Evolutionary conservation across 768 basidiomycete species (phyloP).

Genomic region (Xerocomus spinulosus): DNA sequence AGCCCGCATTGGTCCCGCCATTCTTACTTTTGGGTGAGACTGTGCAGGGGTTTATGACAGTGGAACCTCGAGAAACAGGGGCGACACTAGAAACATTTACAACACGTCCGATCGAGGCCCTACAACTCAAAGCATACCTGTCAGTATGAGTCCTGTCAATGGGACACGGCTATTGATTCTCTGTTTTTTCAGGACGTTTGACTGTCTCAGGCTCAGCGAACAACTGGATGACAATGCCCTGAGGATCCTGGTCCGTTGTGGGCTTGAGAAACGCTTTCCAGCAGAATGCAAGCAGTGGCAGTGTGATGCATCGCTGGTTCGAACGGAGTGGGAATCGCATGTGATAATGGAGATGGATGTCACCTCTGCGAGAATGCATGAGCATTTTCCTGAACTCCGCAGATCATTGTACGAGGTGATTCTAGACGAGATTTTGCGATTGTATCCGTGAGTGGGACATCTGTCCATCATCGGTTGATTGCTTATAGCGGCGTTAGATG

Average conservation of each 20-base stretch:
- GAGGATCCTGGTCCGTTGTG: conserved; percentile 24
- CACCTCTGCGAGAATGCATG: background rate
- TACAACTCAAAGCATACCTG: conserved; percentile 21
- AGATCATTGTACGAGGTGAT: conserved; percentile 23
- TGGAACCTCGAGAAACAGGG: conserved; percentile 16
- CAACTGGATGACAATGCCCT: conserved; percentile 25
- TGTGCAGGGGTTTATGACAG: conserved; percentile 37
- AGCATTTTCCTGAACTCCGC: conserved; percentile 3
- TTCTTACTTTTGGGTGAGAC: conserved; percentile 38
- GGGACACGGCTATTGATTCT: background rate
- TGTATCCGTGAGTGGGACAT: conserved; percentile 23
- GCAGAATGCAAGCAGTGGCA: conserved; percentile 22
- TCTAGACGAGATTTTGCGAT: conserved; percentile 15
- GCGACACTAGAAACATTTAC: background rate
- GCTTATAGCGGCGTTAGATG: conserved; percentile 2
- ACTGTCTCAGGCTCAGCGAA: conserved; percentile 21
- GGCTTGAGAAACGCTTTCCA: conserved; percentile 27
- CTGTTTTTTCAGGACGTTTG: conserved; percentile 13
- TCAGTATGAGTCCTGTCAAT: conserved; percentile 1
- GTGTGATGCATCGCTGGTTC: conserved; percentile 4
- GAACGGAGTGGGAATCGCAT: background rate
- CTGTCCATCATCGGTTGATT: background rate
- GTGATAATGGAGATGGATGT: background rate
- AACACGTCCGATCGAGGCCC: background rate
- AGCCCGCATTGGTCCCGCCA: conserved; percentile 17